These are phyloP conservation scores for Flueggea neowawraea DNA, from an alignment of 441 rosid species.

Conservation along the genomic window DNA sequence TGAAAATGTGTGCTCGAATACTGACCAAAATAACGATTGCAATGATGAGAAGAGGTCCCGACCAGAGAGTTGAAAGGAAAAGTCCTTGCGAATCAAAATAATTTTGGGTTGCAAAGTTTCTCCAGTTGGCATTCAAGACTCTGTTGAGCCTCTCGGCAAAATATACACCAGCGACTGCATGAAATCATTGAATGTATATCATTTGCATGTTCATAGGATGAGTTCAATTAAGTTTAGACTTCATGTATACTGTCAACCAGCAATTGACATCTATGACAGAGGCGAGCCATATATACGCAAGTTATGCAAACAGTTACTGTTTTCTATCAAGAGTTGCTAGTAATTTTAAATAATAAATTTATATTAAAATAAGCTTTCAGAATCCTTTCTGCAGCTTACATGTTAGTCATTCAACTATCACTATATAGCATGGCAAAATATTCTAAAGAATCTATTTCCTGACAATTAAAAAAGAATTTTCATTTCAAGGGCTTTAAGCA, in stretches of 20 bases:
- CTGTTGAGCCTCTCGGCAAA: slow-evolving; percentile 78
- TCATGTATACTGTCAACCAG: neutral
- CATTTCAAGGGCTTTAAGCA: too few relatives aligned
- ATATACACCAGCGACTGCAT: slow-evolving; percentile 88
- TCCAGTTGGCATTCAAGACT: slow-evolving; percentile 65
- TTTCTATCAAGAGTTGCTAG: too few relatives aligned
- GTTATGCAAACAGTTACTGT: too few relatives aligned
- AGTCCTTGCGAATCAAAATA: slow-evolving; percentile 86
- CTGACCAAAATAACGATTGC: slow-evolving; percentile 82
- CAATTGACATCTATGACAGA: too few relatives aligned
- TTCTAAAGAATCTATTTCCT: too few relatives aligned
- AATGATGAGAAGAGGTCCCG: slow-evolving; percentile 85
- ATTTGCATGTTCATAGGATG: neutral
- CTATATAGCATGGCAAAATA: too few relatives aligned
- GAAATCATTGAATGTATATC: slow-evolving; percentile 7
- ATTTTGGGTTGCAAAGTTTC: slow-evolving; percentile 79
- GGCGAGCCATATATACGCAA: too few relatives aligned
- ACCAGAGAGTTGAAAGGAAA: slow-evolving; percentile 86
- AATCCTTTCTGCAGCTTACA: too few relatives aligned
- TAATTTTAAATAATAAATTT: too few relatives aligned
- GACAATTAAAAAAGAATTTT: too few relatives aligned
- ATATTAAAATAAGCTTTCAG: too few relatives aligned
- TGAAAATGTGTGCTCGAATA: slow-evolving; percentile 3
- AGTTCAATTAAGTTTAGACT: neutral
- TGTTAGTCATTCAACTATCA: too few relatives aligned